Conservation (phyloP, 441 rosid species). For the Melastoma candidum region DNA sequence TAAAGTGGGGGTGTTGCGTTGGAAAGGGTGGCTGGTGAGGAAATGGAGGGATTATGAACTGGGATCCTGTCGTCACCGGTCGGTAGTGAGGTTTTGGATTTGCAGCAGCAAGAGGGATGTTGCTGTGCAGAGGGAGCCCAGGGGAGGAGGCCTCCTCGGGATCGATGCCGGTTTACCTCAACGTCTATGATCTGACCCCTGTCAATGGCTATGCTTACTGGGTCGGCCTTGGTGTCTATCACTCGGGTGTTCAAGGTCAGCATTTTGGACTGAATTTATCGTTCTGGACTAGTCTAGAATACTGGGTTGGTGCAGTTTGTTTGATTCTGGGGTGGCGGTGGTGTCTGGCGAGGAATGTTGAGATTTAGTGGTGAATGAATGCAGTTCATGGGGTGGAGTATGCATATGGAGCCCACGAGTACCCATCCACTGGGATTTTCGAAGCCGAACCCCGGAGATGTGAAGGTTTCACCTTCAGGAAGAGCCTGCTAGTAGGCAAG, state of each 20-base stretch:
- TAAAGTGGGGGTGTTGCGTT: too few relatives aligned
- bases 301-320: too few relatives aligned
- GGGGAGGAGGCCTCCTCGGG: background rate
- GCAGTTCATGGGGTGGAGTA: constrained; percentile 91
- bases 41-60: too few relatives aligned
- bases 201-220: constrained; percentile 3
- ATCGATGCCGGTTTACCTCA: background rate
- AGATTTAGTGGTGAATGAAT: background rate
- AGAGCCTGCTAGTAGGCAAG: constrained; percentile 75
- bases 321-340: too few relatives aligned
- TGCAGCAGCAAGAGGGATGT: background rate
- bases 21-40: too few relatives aligned
- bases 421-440: constrained; percentile 82
- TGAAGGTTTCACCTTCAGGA: constrained; percentile 81
- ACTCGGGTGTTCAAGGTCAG: constrained; percentile 3
- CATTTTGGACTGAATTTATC: too few relatives aligned
- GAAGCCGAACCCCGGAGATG: constrained; percentile 87
- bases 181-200: constrained; percentile 5
- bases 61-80: too few relatives aligned
- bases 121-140: constrained; percentile 2
- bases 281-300: too few relatives aligned
- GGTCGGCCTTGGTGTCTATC: constrained; percentile 4
- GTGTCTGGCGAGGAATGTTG: too few relatives aligned
- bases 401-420: constrained; percentile 95
- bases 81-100: too few relatives aligned